Evolutionary conservation across 805 yeast species (phyloP), one percentile per base, ranked within the genome.

Genomic region (Candida argentea): DNA sequence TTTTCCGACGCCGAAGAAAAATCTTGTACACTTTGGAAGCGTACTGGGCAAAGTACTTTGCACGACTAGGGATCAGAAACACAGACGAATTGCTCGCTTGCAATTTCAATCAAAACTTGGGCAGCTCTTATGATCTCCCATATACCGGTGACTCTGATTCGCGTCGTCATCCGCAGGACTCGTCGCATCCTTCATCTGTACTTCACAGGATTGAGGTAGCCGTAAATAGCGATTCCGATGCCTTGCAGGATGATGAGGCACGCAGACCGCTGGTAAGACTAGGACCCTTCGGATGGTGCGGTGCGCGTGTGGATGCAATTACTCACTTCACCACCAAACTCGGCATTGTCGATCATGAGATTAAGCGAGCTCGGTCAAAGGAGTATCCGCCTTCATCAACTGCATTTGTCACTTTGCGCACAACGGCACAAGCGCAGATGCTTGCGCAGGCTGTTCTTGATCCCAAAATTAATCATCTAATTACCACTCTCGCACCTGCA

Each of bases 381-480:
- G 80, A 79, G 37, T 83, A 76, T 44, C 73, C 83, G 0, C 79
- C 95, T 1, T 83, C 94, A 0, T 85, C 93, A 16, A 79, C 89
- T 1, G 96, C 97, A 0, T 89, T 89, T 52, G 74, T 89, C 6
- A 91, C 97, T 0, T 82, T 89, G 95, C 89, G 83, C 38, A 71
- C 91, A 1, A 96, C 86, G 3, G 94, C 95, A 0, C 77, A 86
- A 39, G 96, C 97, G 2, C 98, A 89, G 50, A 79, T 86, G 83
- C 78, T 91, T 16, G 95, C 96, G 0, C 98, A 91, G 50, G 91
- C 96, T 0, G 87, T 89, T 0, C 52, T 91, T 33, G 95, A 87
- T 47, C 96, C 96, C 1, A 70, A 82, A 32, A 85, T 91, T 5
- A 78, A 82, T 46, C 82, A 76, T 33, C 59, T 91, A 29, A 82